Percentiles rank a stretch among this genome's conserved stretches.
Conservation (phyloP, 129 eudicot genomes). For the Artemisia tridentata region DNA sequence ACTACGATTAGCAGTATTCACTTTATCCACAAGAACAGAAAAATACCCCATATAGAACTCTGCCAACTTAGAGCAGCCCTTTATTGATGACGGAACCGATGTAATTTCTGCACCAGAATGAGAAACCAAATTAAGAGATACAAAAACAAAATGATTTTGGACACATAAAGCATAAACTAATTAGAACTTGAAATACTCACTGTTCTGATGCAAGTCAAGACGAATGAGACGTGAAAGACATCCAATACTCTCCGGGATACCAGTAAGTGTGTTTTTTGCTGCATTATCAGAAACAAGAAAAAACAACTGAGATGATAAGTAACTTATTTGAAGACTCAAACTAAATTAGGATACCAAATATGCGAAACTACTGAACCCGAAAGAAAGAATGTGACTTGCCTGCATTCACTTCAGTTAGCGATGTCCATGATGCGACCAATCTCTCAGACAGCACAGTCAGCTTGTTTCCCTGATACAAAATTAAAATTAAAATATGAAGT, state of each 20-base stretch:
- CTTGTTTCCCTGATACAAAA: slow-evolving; percentile 70
- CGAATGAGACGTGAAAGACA: slow-evolving; percentile 77
- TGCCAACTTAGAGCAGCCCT: slow-evolving; percentile 68
- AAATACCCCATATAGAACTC: slow-evolving; percentile 84
- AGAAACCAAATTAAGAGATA: slow-evolving; percentile 13
- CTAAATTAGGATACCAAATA: background rate
- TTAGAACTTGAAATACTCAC: slow-evolving; percentile 43
- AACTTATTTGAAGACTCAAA: background rate
- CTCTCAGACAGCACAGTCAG: slow-evolving; percentile 55
- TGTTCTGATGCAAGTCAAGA: slow-evolving; percentile 88
- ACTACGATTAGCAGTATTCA: slow-evolving; percentile 7
- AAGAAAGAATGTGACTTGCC: slow-evolving; percentile 36
- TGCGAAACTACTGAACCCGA: slow-evolving; percentile 11
- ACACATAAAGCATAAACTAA: background rate
- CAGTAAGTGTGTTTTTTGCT: slow-evolving; percentile 74
- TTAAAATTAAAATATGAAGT: background rate
- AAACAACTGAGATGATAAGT: background rate
- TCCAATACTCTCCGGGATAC: slow-evolving; percentile 83
- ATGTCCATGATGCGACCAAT: slow-evolving; percentile 71
- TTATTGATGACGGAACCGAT: slow-evolving; percentile 79
- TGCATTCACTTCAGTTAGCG: slow-evolving; percentile 90
- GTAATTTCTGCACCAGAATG: slow-evolving; percentile 57
- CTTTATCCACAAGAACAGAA: slow-evolving; percentile 15
- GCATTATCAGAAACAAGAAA: slow-evolving; percentile 21
- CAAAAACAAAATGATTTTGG: background rate